Percentiles rank a stretch among this genome's conserved stretches.
These are phyloP conservation scores for Abrus pulchellus DNA, from an alignment of 306 rosid genomes.

Conservation along the genomic window DNA sequence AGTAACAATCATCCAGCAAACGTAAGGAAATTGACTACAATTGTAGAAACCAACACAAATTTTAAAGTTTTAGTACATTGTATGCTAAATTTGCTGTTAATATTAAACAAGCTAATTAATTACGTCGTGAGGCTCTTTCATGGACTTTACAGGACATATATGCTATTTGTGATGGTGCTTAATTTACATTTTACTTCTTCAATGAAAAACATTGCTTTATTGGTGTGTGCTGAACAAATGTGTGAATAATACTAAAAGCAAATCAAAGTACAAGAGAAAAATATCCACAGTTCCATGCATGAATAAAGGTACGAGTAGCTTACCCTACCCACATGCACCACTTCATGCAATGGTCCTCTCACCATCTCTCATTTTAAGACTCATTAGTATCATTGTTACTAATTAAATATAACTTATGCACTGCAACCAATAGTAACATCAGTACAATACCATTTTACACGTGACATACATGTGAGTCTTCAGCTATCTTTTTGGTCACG, in stretches of 20 bases:
- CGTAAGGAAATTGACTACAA: slow-evolving; percentile 32
- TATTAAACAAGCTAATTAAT: too few species aligned
- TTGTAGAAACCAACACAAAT: slow-evolving; percentile 32
- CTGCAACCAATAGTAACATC: slow-evolving; percentile 43
- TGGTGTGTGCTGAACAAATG: slow-evolving; percentile 44
- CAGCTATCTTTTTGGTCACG: slow-evolving; percentile 1
- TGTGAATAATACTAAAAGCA: slow-evolving; percentile 26
- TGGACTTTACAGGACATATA: slow-evolving; percentile 18
- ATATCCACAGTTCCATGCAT: slow-evolving; percentile 50
- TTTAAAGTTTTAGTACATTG: slow-evolving; percentile 31
- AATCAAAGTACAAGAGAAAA: slow-evolving; percentile 44
- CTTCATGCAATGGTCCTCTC: slow-evolving; percentile 60
- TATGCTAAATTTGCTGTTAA: background rate
- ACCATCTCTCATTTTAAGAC: slow-evolving; percentile 32
- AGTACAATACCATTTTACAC: slow-evolving; percentile 54
- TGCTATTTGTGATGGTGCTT: too few species aligned
- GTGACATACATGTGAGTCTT: slow-evolving; percentile 63
- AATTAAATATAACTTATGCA: slow-evolving; percentile 48
- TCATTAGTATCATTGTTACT: slow-evolving; percentile 37
- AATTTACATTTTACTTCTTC: slow-evolving; percentile 22
- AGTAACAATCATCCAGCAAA: slow-evolving; percentile 24
- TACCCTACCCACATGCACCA: slow-evolving; percentile 71
- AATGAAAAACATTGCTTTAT: slow-evolving; percentile 49
- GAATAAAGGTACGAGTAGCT: slow-evolving; percentile 74
- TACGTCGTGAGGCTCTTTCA: background rate